These are phyloP conservation scores for Collybiopsis luxurians DNA, from an alignment of 768 basidiomycete genomes.

Conservation along the genomic window DNA sequence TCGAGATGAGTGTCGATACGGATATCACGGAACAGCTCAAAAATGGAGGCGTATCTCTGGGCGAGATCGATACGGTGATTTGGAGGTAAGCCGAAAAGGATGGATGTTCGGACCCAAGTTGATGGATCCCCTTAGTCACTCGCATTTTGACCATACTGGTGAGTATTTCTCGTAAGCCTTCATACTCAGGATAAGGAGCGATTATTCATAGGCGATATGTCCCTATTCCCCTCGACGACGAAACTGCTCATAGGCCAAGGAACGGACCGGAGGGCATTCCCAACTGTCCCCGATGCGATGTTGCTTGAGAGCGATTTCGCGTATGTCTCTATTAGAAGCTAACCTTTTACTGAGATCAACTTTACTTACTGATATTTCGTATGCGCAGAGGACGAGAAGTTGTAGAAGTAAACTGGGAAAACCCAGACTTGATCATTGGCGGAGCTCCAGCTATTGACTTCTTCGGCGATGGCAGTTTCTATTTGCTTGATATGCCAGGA, in stretches of 20 bases:
- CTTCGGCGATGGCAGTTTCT: constrained; percentile 23
- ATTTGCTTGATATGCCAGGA: constrained; percentile 19
- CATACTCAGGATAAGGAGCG: neutral
- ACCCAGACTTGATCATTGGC: constrained; percentile 13
- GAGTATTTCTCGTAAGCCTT: neutral
- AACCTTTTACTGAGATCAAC: too few species aligned
- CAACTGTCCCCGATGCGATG: constrained; percentile 7
- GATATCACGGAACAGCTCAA: constrained; percentile 15
- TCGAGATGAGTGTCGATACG: constrained; percentile 5
- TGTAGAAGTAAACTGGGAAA: constrained; percentile 10
- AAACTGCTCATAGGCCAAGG: constrained; percentile 15
- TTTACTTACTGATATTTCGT: too few species aligned
- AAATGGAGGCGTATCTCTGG: constrained; percentile 11
- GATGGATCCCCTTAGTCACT: constrained; percentile 8
- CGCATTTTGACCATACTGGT: constrained; percentile 19
- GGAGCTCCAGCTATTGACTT: constrained; percentile 17
- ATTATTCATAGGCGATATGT: constrained; percentile 17
- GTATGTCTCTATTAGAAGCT: constrained; percentile 1
- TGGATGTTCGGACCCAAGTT: neutral
- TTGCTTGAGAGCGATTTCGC: constrained; percentile 15
- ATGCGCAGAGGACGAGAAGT: constrained; percentile 16
- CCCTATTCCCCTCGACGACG: constrained; percentile 14
- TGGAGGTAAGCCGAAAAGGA: constrained; percentile 14
- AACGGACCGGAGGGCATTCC: constrained; percentile 3
- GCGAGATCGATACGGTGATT: constrained; percentile 15